Conservation (phyloP, 1,284 basidiomycete species). For the Rhodotorula sp. region DNA sequence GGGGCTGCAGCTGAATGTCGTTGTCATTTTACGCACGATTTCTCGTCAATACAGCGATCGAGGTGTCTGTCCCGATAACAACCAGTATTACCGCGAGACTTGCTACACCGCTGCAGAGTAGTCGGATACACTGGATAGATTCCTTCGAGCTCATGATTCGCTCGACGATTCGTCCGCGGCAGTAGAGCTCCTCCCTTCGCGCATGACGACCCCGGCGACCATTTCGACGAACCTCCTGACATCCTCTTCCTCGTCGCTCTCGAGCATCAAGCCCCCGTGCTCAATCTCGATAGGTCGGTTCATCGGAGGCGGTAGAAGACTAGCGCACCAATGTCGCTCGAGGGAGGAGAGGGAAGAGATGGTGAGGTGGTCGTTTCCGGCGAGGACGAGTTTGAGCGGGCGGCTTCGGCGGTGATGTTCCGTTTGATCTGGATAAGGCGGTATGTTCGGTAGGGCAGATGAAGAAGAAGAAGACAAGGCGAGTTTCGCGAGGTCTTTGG, state of each 20-base stretch:
- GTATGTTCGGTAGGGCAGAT: not conserved
- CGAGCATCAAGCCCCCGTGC: conserved; percentile 14
- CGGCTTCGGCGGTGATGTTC: too few relatives aligned
- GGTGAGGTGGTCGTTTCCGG: conserved; percentile 18
- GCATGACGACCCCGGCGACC: conserved; percentile 16
- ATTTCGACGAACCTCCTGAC: conserved; percentile 20
- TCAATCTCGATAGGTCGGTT: not conserved
- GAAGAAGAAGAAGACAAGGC: not conserved
- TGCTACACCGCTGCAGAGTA: too few relatives aligned
- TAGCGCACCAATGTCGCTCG: not conserved
- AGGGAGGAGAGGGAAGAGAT: not conserved
- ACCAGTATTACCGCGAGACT: too few relatives aligned
- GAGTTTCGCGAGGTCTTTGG: not conserved
- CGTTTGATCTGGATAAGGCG: too few relatives aligned
- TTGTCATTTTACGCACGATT: too few relatives aligned
- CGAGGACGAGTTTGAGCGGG: conserved; percentile 1
- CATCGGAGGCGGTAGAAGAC: not conserved
- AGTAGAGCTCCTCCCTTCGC: not conserved
- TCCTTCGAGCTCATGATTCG: too few relatives aligned
- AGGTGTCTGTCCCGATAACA: too few relatives aligned
- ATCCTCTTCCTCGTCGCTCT: conserved; percentile 25
- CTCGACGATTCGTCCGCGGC: too few relatives aligned
- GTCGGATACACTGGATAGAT: too few relatives aligned
- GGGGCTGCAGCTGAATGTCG: too few relatives aligned
- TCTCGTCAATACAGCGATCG: too few relatives aligned